Evolutionary conservation across 768 basidiomycete species (phyloP), one percentile per base, ranked within the genome.

Genomic region (Gelatoporia subvermispora): DNA sequence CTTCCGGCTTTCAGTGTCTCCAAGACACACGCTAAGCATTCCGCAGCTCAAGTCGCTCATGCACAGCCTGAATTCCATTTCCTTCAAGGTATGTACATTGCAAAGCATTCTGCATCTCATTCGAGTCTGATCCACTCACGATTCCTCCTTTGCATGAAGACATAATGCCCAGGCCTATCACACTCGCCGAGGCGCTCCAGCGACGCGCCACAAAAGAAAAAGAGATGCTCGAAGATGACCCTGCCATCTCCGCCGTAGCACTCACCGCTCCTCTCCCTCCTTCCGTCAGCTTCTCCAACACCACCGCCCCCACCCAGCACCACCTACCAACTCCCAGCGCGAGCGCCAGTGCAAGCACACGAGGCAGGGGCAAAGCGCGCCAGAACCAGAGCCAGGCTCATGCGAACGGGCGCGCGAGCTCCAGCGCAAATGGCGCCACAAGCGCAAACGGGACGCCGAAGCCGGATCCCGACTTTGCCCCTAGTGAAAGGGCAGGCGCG

Each of bases 51-150:
- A 34, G 76, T 82, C 7, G 76, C 78, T 3, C 72, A 75, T 45
- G 77, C 79, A 56, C 80, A 81, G 53, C 78, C 81, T 60, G 82
- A 86, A 57, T 84, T 85, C 54, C 78, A 76, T 73, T 86, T 87
- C 55, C 76, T 88, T n/a, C 68, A 72, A 66, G 85, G 86, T 82
- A 54, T 42, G 64, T 23, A 20, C 34, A 15, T 47, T 11, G n/a
- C n/a, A n/a, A n/a, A n/a, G n/a, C n/a, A n/a, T n/a, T n/a, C n/a
- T n/a, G n/a, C n/a, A n/a, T n/a, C 36, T 34, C 25, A 22, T 3
- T 24, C 11, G 15, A 22, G 24, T 39, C 8, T 38, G 38, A 25
- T 18, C 28, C 24, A 16, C 22, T 48, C 25, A 63, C 45, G 50
- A 3, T 45, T 9, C 3, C 17, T 28, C 18, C 39, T 25, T 37